Conservation (phyloP, 1,139 yeast genomes). For the Candida labiduridarum region DNA sequence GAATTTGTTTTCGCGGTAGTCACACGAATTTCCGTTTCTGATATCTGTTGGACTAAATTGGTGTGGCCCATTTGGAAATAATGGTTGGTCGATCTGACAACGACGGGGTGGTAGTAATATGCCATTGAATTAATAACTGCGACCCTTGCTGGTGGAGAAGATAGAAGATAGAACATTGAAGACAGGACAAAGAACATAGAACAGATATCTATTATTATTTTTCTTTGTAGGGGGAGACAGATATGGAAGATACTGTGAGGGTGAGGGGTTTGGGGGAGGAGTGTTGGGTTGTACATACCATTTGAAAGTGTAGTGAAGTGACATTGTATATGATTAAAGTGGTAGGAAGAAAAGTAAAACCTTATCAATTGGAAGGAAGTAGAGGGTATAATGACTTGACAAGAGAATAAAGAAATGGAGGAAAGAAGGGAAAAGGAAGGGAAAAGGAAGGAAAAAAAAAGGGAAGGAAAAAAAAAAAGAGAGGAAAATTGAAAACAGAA, state of each 20-base stretch:
- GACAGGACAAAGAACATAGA: too few relatives aligned
- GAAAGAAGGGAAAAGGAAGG: neutral
- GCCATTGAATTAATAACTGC: too few relatives aligned
- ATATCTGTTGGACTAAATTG: too few relatives aligned
- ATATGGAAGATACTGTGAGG: too few relatives aligned
- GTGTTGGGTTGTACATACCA: constrained; percentile 25
- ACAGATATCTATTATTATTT: neutral
- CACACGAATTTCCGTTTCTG: too few relatives aligned
- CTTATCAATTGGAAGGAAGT: neutral
- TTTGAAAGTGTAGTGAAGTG: constrained; percentile 30
- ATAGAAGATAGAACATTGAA: too few relatives aligned
- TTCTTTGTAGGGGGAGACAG: neutral
- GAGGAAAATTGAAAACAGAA: neutral
- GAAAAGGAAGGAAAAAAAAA: neutral
- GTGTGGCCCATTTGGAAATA: too few relatives aligned
- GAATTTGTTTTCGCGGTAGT: too few relatives aligned
- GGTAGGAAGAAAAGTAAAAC: neutral
- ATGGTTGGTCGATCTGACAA: too few relatives aligned
- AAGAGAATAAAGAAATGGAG: neutral
- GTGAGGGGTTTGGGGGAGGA: neutral
- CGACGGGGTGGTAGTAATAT: too few relatives aligned
- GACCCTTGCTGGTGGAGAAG: too few relatives aligned
- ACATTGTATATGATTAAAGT: constrained; percentile 18
- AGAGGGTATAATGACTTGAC: neutral
- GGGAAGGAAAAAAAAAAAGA: neutral